Conservation (phyloP, 495 filamentous ascomycete genomes). For the Neurospora sp. region DNA sequence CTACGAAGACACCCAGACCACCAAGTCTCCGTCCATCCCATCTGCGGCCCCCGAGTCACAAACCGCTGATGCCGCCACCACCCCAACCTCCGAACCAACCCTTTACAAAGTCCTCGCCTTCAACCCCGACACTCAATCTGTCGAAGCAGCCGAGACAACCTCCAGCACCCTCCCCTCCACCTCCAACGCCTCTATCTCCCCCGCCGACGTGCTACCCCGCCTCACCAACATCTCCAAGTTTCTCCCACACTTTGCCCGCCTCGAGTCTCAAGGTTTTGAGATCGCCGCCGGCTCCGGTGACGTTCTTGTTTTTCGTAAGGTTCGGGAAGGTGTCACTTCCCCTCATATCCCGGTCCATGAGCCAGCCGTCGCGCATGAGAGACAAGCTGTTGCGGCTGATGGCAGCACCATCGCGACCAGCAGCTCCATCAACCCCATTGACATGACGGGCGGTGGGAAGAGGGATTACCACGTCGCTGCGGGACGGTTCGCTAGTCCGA, state of each 20-base stretch:
- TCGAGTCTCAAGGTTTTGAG: slow-evolving; percentile 61
- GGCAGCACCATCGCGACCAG: background rate
- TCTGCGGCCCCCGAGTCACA: slow-evolving; percentile 20
- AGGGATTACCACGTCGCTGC: slow-evolving; percentile 31
- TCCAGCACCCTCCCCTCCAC: slow-evolving; percentile 40
- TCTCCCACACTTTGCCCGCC: slow-evolving; percentile 53
- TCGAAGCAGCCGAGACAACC: slow-evolving; percentile 53
- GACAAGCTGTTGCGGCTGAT: background rate
- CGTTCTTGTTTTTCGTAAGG: slow-evolving; percentile 63
- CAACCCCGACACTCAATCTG: slow-evolving; percentile 50
- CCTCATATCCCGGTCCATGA: background rate
- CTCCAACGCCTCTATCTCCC: slow-evolving; percentile 29
- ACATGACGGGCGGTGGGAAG: slow-evolving; percentile 37
- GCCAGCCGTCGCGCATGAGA: background rate
- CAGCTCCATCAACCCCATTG: slow-evolving; percentile 41
- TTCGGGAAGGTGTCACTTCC: slow-evolving; percentile 18
- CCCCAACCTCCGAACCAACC: slow-evolving; percentile 22
- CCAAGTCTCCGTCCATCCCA: background rate
- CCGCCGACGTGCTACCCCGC: slow-evolving; percentile 54
- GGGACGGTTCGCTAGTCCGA: slow-evolving; percentile 43
- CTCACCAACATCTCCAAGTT: slow-evolving; percentile 64
- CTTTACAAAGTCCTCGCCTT: slow-evolving; percentile 66
- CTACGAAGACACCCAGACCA: slow-evolving; percentile 20
- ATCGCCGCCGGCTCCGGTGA: slow-evolving; percentile 61
- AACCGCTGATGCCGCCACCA: slow-evolving; percentile 21